phyloP scores from a whole-genome alignment of 768 basidiomycete species.

The Lentinula sp. region DNA sequence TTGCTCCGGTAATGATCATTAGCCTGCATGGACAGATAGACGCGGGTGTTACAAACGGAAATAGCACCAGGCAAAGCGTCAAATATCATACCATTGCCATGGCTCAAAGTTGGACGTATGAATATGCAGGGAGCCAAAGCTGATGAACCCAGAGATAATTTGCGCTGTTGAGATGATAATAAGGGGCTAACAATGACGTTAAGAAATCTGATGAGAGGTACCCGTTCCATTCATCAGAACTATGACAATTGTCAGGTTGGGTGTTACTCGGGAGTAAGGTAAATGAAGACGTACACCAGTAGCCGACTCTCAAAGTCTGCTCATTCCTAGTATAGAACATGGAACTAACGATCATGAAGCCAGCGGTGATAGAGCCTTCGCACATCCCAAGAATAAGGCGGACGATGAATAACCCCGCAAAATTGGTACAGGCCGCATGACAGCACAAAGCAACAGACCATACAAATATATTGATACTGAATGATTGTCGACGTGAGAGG shows the following conservation, averaged over 20 bases:
- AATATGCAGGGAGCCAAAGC: constrained; percentile 50
- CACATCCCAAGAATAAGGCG: constrained; percentile 67
- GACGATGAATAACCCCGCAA: constrained; percentile 56
- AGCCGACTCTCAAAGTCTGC: constrained; percentile 63
- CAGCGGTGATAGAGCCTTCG: constrained; percentile 67
- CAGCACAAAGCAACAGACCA: constrained; percentile 57
- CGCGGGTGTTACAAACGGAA: neutral
- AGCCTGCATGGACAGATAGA: constrained; percentile 32
- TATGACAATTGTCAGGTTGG: constrained; percentile 14
- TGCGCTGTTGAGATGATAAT: constrained; percentile 39
- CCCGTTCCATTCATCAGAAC: constrained; percentile 76
- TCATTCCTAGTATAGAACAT: constrained; percentile 77
- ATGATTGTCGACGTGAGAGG: neutral
- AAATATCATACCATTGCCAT: constrained; percentile 43
- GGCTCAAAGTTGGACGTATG: constrained; percentile 36
- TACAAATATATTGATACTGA: constrained; percentile 56
- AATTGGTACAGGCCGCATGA: constrained; percentile 70
- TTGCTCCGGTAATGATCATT: constrained; percentile 61
- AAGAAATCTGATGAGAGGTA: constrained; percentile 14
- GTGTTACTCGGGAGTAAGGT: constrained; percentile 37
- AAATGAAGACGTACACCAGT: constrained; percentile 55
- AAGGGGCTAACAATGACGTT: neutral
- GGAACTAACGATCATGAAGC: constrained; percentile 69
- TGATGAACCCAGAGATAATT: constrained; percentile 60
- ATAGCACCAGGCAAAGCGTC: neutral